Evolutionary conservation across 345 rosid genomes (phyloP), one percentile per base, ranked within the genome.

Genomic region (Capsella bursapastoris): DNA sequence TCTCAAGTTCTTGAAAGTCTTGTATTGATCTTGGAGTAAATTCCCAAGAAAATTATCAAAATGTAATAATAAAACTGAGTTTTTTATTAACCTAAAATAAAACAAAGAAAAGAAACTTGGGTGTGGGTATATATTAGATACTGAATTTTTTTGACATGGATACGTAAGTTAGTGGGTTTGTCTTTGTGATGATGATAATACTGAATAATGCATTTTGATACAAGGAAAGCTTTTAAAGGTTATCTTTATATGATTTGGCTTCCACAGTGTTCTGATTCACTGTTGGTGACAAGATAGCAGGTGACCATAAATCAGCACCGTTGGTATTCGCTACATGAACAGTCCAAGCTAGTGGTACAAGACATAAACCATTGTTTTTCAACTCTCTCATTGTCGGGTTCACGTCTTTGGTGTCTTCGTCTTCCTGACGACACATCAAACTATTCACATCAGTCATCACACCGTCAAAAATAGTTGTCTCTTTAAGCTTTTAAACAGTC

Each of bases 291-390:
- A 50, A 50, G 58, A 34, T 18, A 35, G 57, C 11, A 34, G 45
- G 13, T 43, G 88, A 85, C 90, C 94, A 91, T 74, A 79, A 83
- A 84, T 91, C 89, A 5, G 92, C 92, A 32, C 97, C 94, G 57
- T 82, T 89, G 70, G 72, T 79, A 76, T 72, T 76, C 7, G 70
- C 84, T 76, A 86, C 85, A 64, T 82, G 87, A 10, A 77, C 41
- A 31, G 86, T 82, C 68, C 80, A 83, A 0, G 80, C 85, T 64
- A 82, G 64, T 3, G 92, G 90, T 31, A 86, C 91, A 50, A 91
- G 78, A 69, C 92, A 89, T 50, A 91, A 67, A 10, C 92, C 97
- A 68, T 82, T 79, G 80, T 86, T 86, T 77, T 79, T 82, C 84
- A 91, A 72, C 32, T 80, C 84, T 61, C 45, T 28, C 40, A 40